A percentile compares a stretch with the other conserved stretches of the same genome.
Conservation (phyloP, 371 early-diverging fungal genomes). For the Nematocida ironsii region DNA sequence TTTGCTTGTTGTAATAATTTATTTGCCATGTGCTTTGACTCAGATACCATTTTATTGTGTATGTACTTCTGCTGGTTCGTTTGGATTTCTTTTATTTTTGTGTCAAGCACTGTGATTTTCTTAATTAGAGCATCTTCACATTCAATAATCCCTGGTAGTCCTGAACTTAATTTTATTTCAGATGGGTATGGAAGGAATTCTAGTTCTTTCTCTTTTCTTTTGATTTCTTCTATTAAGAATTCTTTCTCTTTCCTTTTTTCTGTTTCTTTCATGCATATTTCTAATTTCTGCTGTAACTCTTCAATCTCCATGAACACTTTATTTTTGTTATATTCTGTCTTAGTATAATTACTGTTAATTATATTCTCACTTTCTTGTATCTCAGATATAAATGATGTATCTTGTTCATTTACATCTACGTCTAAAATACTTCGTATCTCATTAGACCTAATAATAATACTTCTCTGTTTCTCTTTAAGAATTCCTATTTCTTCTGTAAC, state of each 20-base stretch:
- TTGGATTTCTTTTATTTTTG: constrained; percentile 29
- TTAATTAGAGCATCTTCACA: constrained; percentile 16
- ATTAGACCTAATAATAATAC: not conserved
- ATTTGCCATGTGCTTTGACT: constrained; percentile 36
- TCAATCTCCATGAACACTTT: not conserved
- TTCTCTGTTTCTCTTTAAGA: constrained; percentile 14
- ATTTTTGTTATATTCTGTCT: constrained; percentile 4
- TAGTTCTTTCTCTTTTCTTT: constrained; percentile 30
- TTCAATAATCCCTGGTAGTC: constrained; percentile 18
- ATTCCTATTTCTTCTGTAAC: constrained; percentile 12
- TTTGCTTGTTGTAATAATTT: constrained; percentile 8
- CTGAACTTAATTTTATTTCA: constrained; percentile 9
- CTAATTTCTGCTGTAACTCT: constrained; percentile 30
- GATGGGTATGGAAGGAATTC: not conserved
- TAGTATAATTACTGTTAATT: not conserved
- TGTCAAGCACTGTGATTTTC: constrained; percentile 16
- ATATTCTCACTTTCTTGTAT: constrained; percentile 12
- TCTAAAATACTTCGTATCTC: constrained; percentile 39
- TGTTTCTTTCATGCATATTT: constrained; percentile 4
- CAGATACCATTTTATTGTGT: constrained; percentile 38
- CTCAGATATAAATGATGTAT: constrained; percentile 12
- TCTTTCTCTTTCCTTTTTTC: constrained; percentile 51
- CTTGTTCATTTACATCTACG: not conserved
- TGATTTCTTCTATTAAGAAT: constrained; percentile 20
- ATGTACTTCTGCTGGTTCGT: constrained; percentile 10